These are phyloP conservation scores for Chalciporus pseudorubinellus DNA, from an alignment of 768 basidiomycete species.

Conservation along the genomic window DNA sequence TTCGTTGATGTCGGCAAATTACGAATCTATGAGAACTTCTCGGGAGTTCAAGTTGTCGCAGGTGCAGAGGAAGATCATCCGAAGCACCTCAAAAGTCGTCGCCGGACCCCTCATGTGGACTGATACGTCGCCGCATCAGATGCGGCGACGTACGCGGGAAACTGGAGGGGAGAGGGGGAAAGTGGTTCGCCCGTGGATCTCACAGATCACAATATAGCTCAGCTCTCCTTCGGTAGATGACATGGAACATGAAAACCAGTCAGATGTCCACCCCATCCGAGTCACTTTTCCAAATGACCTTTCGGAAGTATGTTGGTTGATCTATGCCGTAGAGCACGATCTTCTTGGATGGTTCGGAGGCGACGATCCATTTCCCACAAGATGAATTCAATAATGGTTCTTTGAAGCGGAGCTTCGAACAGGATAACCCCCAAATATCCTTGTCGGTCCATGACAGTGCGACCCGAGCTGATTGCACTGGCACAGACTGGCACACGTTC, in stretches of 20 bases:
- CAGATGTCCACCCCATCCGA: accelerated
- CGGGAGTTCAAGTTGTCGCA: too few relatives aligned
- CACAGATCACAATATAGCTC: background rate
- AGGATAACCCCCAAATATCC: background rate
- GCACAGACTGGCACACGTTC: slow-evolving; percentile 5
- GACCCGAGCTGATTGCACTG: background rate
- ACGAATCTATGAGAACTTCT: too few relatives aligned
- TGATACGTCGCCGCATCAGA: too few relatives aligned
- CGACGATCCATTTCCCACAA: slow-evolving; percentile 5
- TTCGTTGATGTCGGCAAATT: too few relatives aligned
- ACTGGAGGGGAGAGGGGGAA: too few relatives aligned
- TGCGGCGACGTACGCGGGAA: too few relatives aligned
- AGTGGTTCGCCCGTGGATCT: too few relatives aligned
- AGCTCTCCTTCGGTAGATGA: background rate
- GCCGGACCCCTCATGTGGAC: too few relatives aligned
- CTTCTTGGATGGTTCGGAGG: background rate
- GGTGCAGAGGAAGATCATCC: too few relatives aligned
- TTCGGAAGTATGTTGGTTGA: background rate
- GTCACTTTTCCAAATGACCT: background rate
- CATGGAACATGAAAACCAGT: background rate
- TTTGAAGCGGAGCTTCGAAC: background rate
- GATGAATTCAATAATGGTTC: background rate
- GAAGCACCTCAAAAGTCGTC: too few relatives aligned
- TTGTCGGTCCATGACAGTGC: slow-evolving; percentile 5
- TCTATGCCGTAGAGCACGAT: slow-evolving; percentile 1